phyloP scores from a whole-genome alignment of 352 stramenopile species.

The Blastocystis sp. region DNA sequence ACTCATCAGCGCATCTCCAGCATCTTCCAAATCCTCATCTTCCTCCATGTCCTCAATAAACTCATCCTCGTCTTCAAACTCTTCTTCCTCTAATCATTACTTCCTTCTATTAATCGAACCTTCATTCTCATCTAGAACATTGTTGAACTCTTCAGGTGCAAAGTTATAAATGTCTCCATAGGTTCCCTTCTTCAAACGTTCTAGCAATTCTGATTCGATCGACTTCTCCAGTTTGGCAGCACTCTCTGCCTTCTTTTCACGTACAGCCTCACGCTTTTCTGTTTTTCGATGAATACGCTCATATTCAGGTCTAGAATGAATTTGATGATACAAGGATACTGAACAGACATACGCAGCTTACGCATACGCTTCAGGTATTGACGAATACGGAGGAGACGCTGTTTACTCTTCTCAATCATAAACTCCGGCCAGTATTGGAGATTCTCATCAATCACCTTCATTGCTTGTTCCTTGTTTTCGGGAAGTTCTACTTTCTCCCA shows the following conservation, averaged over 20 bases:
- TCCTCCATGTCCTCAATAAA: slow-evolving; percentile 62
- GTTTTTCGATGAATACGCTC: slow-evolving; percentile 72
- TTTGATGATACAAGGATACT: neutral
- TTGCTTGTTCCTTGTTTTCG: slow-evolving; percentile 89
- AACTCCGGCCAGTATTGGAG: slow-evolving; percentile 96
- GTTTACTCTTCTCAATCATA: slow-evolving; percentile 93
- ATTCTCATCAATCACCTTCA: slow-evolving; percentile 85
- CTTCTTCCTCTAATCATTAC: neutral
- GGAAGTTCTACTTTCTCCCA: slow-evolving; percentile 95
- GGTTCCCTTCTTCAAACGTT: slow-evolving; percentile 89
- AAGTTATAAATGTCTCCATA: slow-evolving; percentile 99
- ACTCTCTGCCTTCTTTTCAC: slow-evolving; percentile 88
- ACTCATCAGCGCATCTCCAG: neutral
- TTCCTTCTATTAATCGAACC: neutral
- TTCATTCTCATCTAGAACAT: slow-evolving; percentile 69
- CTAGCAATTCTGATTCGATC: slow-evolving; percentile 94
- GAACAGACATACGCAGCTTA: slow-evolving; percentile 70
- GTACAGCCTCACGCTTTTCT: slow-evolving; percentile 83
- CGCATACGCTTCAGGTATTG: slow-evolving; percentile 97
- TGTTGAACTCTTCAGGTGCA: slow-evolving; percentile 81
- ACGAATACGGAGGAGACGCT: slow-evolving; percentile 96
- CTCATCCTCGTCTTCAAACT: slow-evolving; percentile 11
- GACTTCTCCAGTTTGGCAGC: slow-evolving; percentile 66
- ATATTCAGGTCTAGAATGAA: slow-evolving; percentile 52
- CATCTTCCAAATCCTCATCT: slow-evolving; percentile 61